phyloP scores from a whole-genome alignment of 2,329 filamentous ascomycete species.

The Phialocephala sp. region DNA sequence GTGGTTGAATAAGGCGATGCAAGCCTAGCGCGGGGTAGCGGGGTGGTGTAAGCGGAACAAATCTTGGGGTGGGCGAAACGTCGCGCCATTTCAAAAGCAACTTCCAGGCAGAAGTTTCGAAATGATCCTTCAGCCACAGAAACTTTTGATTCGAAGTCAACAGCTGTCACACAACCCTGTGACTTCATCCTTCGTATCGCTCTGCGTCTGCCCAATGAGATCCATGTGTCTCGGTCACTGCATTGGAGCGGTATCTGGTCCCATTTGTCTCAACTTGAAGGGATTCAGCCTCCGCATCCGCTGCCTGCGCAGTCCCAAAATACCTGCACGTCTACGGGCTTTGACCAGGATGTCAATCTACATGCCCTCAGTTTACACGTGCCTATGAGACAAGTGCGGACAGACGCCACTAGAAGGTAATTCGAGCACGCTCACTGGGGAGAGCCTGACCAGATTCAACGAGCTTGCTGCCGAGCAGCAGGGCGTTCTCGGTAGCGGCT shows the following conservation, averaged over 20 bases:
- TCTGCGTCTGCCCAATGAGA: background rate
- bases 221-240: background rate
- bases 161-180: background rate
- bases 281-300: background rate
- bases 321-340: no score
- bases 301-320: background rate
- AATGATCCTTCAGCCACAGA: constrained; percentile 11
- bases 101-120: background rate
- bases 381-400: background rate
- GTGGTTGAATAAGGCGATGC: constrained; percentile 4
- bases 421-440: background rate
- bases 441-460: background rate
- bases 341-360: background rate
- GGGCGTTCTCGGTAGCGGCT: background rate
- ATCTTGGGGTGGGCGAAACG: background rate
- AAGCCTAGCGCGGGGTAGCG: background rate
- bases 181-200: background rate
- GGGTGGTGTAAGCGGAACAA: background rate
- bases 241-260: background rate
- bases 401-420: background rate
- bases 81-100: constrained; percentile 1
- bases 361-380: background rate
- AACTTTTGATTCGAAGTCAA: constrained; percentile 8
- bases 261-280: background rate
- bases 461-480: background rate